Evolutionary conservation across 371 early-diverging fungal species (phyloP), one percentile per base, ranked within the genome.

Genomic region (Mucor indicus): DNA sequence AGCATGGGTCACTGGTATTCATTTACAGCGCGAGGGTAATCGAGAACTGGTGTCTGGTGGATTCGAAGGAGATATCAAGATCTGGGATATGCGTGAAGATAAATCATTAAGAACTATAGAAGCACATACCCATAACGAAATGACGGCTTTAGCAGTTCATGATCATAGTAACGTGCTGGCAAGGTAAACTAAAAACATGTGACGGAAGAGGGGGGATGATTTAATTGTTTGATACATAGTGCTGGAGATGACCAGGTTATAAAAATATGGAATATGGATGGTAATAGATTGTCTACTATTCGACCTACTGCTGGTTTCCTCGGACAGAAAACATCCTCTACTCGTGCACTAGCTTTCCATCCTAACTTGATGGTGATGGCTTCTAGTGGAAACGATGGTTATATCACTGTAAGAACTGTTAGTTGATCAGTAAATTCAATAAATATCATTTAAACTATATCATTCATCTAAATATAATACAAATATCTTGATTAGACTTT

Each of bases 1-100:
- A 27, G 70, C 76, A 6, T 77, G 81, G 69, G 63, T 87, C 1
- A 80, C 86, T 22, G 72, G 75, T 30, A 80, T 83, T 25, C 80
- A 84, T 31, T 61, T 86, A 50, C 87, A 87, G 38, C 64, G 79
- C 8, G 83, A 83, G 33, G 81, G 77, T 9, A 65, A 62, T 40
- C 74, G 78, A n/a, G 82, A 83, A 47, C 60, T 83, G 23, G 70
- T 83, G 17, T 76, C 80, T 5, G 85, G 80, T 32, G 69, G 73
- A 7, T 68, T 66, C 50, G 72, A 73, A 43, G 95, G 95, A 12
- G 83, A 85, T 24, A 79, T 93, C 36, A 83, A 85, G 60, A 56
- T 90, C n/a, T 91, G 91, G 91, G 94, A 93, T 74, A 68, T 90
- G 32, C 83, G 94, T 23, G 68, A 72, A 39, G 44, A 64, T 16